A percentile compares a stretch with the other conserved stretches of the same genome.
phyloP scores from a whole-genome alignment of 2,329 filamentous ascomycete species.

The Xylariaceae sp. region DNA sequence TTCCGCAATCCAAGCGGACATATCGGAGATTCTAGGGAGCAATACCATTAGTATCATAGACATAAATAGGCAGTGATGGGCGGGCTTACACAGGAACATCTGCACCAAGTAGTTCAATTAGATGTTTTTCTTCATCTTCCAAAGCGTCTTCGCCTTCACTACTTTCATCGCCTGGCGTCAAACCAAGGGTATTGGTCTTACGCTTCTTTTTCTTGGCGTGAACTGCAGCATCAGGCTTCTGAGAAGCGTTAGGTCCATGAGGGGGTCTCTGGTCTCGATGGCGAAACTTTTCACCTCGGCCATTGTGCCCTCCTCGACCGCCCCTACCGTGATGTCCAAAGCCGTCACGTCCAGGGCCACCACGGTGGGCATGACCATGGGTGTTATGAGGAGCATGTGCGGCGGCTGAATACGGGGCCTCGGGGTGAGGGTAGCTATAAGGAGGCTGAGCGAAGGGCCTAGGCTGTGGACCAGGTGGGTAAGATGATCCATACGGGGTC shows the following conservation, averaged over 20 bases:
- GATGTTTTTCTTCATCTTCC: conserved; percentile 61
- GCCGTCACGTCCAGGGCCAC: conserved; percentile 17
- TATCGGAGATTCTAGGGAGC: conserved; percentile 53
- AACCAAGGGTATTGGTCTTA: conserved; percentile 64
- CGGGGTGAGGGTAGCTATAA: conserved; percentile 38
- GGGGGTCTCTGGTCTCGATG: conserved; percentile 31
- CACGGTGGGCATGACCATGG: conserved; percentile 11
- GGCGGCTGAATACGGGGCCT: conserved; percentile 33
- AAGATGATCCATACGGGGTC: conserved; percentile 37
- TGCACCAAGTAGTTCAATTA: conserved; percentile 49
- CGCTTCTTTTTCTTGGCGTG: conserved; percentile 62
- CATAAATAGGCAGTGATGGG: conserved; percentile 1
- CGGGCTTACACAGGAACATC: conserved; percentile 50
- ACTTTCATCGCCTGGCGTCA: conserved; percentile 57
- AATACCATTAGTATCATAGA: conserved; percentile 11
- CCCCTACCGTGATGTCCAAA: conserved; percentile 29
- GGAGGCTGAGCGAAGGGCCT: conserved; percentile 28
- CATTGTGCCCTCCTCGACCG: conserved; percentile 37
- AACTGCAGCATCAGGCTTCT: conserved; percentile 48
- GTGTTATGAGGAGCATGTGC: conserved; percentile 32
- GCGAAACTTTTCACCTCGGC: conserved; percentile 38
- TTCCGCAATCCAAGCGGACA: conserved; percentile 75
- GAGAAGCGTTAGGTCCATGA: conserved; percentile 36
- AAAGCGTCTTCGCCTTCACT: conserved; percentile 60
- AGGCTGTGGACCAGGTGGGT: conserved; percentile 37